Evolutionary conservation across 2,329 filamentous ascomycete species (phyloP), one percentile per base, ranked within the genome.

Genomic region (Helicocarpus griseus): DNA sequence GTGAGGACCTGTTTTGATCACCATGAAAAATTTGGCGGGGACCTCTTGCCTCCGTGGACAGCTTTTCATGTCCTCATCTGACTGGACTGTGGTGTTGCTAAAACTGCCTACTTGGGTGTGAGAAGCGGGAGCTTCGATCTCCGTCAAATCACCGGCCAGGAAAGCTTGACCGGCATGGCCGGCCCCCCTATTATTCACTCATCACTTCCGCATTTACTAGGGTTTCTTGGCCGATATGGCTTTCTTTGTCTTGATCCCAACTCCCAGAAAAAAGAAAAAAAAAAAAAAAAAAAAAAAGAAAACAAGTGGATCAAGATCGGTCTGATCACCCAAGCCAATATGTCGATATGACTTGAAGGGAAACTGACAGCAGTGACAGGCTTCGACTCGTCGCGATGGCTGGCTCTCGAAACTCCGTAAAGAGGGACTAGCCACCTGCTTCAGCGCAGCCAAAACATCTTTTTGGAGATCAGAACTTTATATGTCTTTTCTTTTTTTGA

Each of bases 251-350:
- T 47, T 47, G 26, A n/a, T 45, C 26, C 43, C 9, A 31, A 33
- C 17, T 31, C 43, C 13, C 9, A 35, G 31, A 35, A 35, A 35
- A 35, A 35, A 14, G n/a, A 35, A 35, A 35, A 14, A 35, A 35
- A 35, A 45, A 36, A 22, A 28, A 47, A 47, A 47, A 45, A 36
- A 22, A 28, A 47, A 47, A 47, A 47, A 36, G 31, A 31, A 47
- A 47, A 36, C 14, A 47, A 47, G 31, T 24, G 19, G 43, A 28
- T n/a, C 24, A 33, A 14, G 21, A 47, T 36, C 29, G 31, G 45
- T 35, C 45, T 36, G 31, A 47, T 47, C 45, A 47, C 45, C 45
- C 45, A 47, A 33, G 13, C 29, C 44, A 36, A 17, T 24, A 31
- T 13, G 26, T 17, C 19, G 17, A 47, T n/a, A n/a, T n/a, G n/a